phyloP scores from a whole-genome alignment of 164 flowering plant genomes.

The Malania oleifera region DNA sequence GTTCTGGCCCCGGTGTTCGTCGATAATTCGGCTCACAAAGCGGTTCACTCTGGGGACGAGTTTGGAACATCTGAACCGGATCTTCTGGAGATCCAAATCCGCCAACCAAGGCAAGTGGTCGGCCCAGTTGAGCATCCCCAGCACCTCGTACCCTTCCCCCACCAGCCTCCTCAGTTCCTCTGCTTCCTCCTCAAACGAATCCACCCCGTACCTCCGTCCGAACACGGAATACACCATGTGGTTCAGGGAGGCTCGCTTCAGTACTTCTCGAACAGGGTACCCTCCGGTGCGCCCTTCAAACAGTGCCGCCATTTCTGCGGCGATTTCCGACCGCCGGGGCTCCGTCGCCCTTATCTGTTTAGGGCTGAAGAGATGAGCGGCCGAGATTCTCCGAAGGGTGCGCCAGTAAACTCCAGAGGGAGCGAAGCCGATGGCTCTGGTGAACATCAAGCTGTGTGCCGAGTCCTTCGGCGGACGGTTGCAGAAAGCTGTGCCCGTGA shows the following conservation, averaged over 20 bases:
- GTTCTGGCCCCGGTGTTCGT: constrained; percentile 26
- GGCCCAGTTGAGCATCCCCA: constrained; percentile 55
- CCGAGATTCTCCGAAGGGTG: constrained; percentile 45
- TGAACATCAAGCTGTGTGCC: constrained; percentile 52
- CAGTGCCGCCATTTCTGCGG: constrained; percentile 27
- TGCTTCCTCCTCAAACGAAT: constrained; percentile 8
- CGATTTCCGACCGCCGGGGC: constrained; percentile 25
- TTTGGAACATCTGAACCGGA: constrained; percentile 42
- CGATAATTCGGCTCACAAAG: constrained; percentile 42
- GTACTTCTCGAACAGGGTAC: constrained; percentile 21
- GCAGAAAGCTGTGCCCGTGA: constrained; percentile 41
- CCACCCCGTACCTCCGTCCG: constrained; percentile 33
- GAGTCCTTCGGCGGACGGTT: constrained; percentile 60
- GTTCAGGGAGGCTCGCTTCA: constrained; percentile 42
- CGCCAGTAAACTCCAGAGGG: constrained; percentile 63
- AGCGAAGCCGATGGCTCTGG: constrained; percentile 66
- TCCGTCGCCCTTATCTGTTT: constrained; percentile 31
- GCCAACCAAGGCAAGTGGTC: constrained; percentile 56
- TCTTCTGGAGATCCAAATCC: constrained; percentile 41
- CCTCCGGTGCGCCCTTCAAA: background rate
- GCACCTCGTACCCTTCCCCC: constrained; percentile 51
- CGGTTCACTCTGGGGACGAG: constrained; percentile 57
- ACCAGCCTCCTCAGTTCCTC: constrained; percentile 38
- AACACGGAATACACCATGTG: constrained; percentile 62
- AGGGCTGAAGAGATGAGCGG: constrained; percentile 52